Evolutionary conservation across 331 rosid genomes (phyloP).

Genomic region (Rosa hybrid): DNA sequence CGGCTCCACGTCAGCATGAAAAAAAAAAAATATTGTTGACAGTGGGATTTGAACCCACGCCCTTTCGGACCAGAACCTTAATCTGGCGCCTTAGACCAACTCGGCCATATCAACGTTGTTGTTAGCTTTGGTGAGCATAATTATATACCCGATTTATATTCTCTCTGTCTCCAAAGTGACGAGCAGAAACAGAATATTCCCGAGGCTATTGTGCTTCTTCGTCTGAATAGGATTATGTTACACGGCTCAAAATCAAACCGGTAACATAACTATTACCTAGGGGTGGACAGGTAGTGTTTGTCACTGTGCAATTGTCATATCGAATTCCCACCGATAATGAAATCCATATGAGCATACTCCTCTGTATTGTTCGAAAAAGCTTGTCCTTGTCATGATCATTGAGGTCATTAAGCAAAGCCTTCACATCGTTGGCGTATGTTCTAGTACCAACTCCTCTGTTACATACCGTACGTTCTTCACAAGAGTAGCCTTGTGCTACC

Average conservation of each 20-base stretch:
- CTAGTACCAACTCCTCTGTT: too few species aligned
- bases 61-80: slow-evolving; percentile 99
- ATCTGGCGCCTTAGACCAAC: slow-evolving; percentile 99
- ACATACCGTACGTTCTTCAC: slow-evolving; percentile 80
- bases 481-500: slow-evolving; percentile 55
- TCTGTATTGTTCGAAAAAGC: slow-evolving; percentile 62
- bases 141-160: too few species aligned
- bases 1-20: background rate
- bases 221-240: too few species aligned
- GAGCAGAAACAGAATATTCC: too few species aligned
- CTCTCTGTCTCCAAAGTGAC: too few species aligned
- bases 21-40: background rate
- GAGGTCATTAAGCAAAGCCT: slow-evolving; percentile 51
- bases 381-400: slow-evolving; percentile 67
- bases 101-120: slow-evolving; percentile 65
- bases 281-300: too few species aligned
- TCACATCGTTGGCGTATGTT: slow-evolving; percentile 48
- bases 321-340: slow-evolving; percentile 56
- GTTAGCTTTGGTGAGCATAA: too few species aligned
- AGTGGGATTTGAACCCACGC: slow-evolving; percentile 35
- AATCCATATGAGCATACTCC: slow-evolving; percentile 95
- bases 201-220: too few species aligned
- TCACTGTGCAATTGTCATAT: too few species aligned
- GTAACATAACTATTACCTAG: too few species aligned
- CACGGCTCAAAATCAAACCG: too few species aligned